Base-by-base conservation (phyloP, 1,139 yeast genomes). In the Yamadazyma siamensis region DNA sequence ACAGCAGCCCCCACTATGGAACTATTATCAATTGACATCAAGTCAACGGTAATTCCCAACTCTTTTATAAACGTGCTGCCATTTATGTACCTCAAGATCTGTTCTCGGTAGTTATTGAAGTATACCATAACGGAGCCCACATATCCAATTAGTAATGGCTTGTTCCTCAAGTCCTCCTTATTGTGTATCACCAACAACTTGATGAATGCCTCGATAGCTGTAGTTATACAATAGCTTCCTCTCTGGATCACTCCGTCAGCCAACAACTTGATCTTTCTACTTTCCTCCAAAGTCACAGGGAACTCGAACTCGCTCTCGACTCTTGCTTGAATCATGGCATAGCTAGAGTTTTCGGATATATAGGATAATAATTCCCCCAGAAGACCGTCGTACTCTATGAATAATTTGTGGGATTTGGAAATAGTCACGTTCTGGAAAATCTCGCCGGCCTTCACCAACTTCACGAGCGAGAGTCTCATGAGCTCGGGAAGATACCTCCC, bases 401-500 rank as follows among this genome's bases (percentile, higher is more conserved):
- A 33, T 9, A 39, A 24, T 21, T 52, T 44, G 23, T 41, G 32
- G 17, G 28, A 29, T 5, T 23, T 8, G 4, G 28, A 22, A 8
- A 40, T 15, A 6, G 16, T 17, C 10, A 34, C 21, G 9, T 29
- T 28, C 10, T 14, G 13, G 33, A 71, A 68, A 8, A 72, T 34
- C 36, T 61, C 66, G 5, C 49, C 42, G 5, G 40, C 39, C 3
- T 51, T 49, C 21, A 60, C 46, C 40, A 66, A 45, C 27, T 64
- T 70, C 18, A 58, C 45, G 24, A 73, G 33, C 3, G 62, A 62
- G 33, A 70, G 52, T 28, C 81, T 54, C 5, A 70, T 53, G 34
- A 75, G 49, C 44, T 76, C 82, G 8, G 77, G 75, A 31, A 76
- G 56, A 49, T 76, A 76, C 41, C 81, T 56, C 2, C 81, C 82